Percentiles rank a stretch among this genome's conserved stretches.
phyloP scores from a whole-genome alignment of 2,329 filamentous ascomycete species.

The Scedosporium dehoogii region DNA sequence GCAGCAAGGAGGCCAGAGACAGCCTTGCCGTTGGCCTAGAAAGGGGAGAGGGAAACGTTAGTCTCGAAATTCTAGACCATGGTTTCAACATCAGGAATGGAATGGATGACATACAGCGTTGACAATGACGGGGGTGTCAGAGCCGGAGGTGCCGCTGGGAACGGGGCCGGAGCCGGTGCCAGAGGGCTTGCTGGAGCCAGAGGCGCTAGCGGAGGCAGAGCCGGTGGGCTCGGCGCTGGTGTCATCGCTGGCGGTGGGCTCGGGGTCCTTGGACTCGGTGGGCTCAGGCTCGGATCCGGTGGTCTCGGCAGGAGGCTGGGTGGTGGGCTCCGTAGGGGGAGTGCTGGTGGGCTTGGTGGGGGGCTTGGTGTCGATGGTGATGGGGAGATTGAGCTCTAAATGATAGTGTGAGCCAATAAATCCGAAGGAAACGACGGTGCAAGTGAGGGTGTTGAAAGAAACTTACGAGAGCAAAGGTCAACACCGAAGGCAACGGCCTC shows the following conservation, averaged over 20 bases:
- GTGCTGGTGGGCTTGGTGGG: background rate
- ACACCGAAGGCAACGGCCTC: constrained; percentile 14
- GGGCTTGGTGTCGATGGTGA: constrained; percentile 4
- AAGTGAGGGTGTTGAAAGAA: background rate
- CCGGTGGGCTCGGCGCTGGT: constrained; percentile 1
- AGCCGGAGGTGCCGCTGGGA: background rate
- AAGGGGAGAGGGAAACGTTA: background rate
- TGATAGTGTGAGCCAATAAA: background rate
- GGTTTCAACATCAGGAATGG: background rate
- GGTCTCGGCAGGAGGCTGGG: background rate
- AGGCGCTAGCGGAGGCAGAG: background rate
- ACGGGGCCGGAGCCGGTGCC: background rate
- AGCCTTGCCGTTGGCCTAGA: constrained; percentile 1
- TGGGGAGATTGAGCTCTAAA: constrained; percentile 2
- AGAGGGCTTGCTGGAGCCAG: background rate
- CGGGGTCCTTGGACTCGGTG: background rate
- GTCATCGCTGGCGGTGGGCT: background rate
- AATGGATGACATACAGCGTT: background rate
- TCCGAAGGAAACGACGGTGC: background rate
- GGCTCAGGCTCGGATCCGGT: background rate
- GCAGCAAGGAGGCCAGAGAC: background rate
- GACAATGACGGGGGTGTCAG: constrained; percentile 1
- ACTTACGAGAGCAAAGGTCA: constrained; percentile 21
- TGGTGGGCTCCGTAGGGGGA: background rate
- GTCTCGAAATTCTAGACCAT: background rate